Conservation (phyloP, 192 early-diverging fungal species). For the Powellomyces hirtus region DNA sequence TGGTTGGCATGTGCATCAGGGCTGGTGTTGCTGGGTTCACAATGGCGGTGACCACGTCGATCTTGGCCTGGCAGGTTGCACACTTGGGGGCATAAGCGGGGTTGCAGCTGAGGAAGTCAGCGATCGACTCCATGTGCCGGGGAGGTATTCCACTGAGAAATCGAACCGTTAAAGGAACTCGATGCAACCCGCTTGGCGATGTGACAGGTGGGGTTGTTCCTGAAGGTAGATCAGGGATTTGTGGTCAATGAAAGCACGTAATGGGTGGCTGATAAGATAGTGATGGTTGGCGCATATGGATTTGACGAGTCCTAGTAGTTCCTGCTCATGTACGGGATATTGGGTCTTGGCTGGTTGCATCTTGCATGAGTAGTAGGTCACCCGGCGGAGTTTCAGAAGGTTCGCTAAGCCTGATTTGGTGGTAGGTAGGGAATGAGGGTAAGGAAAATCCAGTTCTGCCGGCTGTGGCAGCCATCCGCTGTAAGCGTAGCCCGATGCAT, state of each 20-base stretch:
- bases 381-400: neutral
- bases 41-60: no score
- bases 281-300: neutral
- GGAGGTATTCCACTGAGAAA: no score
- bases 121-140: no score
- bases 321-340: slow-evolving; percentile 24
- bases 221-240: slow-evolving; percentile 42
- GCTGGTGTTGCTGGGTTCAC: no score
- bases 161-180: slow-evolving; percentile 2
- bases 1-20: no score
- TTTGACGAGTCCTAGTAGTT: slow-evolving; percentile 22
- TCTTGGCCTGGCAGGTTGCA: no score
- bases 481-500: slow-evolving; percentile 7
- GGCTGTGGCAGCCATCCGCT: neutral
- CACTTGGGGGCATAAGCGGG: no score
- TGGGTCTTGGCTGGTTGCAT: neutral
- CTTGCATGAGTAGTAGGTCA: slow-evolving; percentile 20
- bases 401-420: neutral
- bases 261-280: neutral
- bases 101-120: no score
- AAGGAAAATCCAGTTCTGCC: neutral
- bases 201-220: slow-evolving; percentile 20
- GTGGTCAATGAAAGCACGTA: slow-evolving; percentile 26
- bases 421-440: neutral
- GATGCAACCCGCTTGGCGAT: slow-evolving; percentile 37